These are phyloP conservation scores for Craspedostauros australis DNA, from an alignment of 108 stramenopile genomes.

Conservation along the genomic window DNA sequence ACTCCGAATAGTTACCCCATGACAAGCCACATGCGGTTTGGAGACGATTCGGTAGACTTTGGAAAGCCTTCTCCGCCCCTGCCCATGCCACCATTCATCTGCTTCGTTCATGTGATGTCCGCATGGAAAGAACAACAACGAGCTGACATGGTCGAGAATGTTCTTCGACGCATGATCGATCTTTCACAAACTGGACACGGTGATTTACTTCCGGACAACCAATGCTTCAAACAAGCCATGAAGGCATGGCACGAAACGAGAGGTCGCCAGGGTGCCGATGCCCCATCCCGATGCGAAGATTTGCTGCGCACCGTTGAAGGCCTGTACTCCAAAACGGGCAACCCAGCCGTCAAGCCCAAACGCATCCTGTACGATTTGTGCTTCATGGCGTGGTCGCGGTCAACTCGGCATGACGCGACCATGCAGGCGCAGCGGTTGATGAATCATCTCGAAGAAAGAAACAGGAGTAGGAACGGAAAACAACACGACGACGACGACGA, in stretches of 20 bases:
- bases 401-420: constrained; percentile 7
- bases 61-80: background rate
- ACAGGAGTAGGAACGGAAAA: no score
- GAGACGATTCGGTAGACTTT: no score
- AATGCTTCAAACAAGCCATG: constrained; percentile 14
- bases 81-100: constrained; percentile 17
- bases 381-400: constrained; percentile 16
- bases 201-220: constrained; percentile 16
- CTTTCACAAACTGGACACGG: constrained; percentile 4
- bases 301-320: background rate
- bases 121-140: constrained; percentile 18
- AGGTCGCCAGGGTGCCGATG: background rate
- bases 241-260: constrained; percentile 6
- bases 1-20: no score
- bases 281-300: background rate
- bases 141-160: constrained; percentile 6
- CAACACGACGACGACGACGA: no score
- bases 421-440: constrained; percentile 9
- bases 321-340: constrained; percentile 5
- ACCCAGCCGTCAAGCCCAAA: constrained; percentile 1
- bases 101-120: constrained; percentile 21
- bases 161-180: constrained; percentile 14
- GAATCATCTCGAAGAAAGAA: no score
- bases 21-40: no score
- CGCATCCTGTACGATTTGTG: constrained; percentile 2